A percentile compares a stretch with the other conserved stretches of the same genome.
Conservation (phyloP, 2,329 filamentous ascomycete genomes). For the Orbilia javanica region DNA sequence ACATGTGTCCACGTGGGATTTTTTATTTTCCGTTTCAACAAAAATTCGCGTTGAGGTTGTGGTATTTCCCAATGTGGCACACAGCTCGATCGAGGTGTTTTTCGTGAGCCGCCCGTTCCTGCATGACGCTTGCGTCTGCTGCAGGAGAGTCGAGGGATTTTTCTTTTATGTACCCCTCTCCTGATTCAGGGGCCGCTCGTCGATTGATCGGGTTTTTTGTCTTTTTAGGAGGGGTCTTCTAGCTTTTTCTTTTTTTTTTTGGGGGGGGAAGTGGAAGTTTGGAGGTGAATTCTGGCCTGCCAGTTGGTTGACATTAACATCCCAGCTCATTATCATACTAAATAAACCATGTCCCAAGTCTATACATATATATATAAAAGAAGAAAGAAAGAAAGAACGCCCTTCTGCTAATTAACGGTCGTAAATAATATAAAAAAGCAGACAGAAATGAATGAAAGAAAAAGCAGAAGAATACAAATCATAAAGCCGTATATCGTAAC, state of each 20-base stretch:
- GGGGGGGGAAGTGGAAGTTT: background rate
- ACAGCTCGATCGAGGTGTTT: background rate
- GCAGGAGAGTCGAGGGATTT: background rate
- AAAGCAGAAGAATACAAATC: background rate
- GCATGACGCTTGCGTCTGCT: background rate
- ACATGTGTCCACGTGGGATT: too few relatives aligned
- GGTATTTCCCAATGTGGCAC: background rate
- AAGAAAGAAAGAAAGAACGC: slow-evolving; percentile 1
- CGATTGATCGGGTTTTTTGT: too few relatives aligned
- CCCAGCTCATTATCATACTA: slow-evolving; percentile 16
- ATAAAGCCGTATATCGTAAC: background rate
- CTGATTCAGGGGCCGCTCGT: background rate
- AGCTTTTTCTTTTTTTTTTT: background rate
- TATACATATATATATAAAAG: background rate
- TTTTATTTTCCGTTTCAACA: too few relatives aligned
- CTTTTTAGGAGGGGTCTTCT: background rate
- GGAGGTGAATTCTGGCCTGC: slow-evolving; percentile 15
- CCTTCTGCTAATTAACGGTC: background rate
- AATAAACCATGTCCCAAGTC: slow-evolving; percentile 5
- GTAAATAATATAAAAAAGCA: background rate
- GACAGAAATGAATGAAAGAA: background rate
- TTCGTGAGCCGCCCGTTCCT: background rate
- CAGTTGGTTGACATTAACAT: background rate
- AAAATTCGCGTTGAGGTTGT: background rate
- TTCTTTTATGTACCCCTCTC: background rate